Percentiles rank a stretch among this genome's conserved stretches.
Conservation (phyloP, 2,329 filamentous ascomycete species). For the Colletotrichum euphorbiae region DNA sequence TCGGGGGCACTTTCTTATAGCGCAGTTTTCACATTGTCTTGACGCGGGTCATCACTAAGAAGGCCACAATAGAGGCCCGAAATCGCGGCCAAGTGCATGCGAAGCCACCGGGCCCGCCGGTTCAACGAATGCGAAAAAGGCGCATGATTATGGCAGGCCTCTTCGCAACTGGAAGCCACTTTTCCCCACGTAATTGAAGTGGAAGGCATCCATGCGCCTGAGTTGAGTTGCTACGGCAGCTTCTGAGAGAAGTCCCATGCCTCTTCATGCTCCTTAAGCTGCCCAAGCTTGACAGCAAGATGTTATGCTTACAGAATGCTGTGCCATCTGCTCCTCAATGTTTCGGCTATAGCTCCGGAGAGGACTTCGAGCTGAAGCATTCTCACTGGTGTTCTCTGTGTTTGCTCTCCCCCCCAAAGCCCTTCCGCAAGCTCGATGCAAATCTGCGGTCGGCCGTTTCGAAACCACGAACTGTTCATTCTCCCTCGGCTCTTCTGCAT, state of each 20-base stretch:
- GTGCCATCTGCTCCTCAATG: slow-evolving; percentile 9
- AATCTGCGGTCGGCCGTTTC: neutral
- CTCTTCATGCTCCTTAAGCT: no score
- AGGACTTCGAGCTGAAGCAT: neutral
- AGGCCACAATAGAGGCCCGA: slow-evolving; percentile 36
- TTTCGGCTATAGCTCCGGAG: slow-evolving; percentile 12
- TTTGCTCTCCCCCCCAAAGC: neutral
- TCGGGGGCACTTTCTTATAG: neutral
- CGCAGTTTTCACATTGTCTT: slow-evolving; percentile 16
- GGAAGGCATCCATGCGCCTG: neutral
- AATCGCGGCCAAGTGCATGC: slow-evolving; percentile 38
- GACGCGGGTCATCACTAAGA: slow-evolving; percentile 19
- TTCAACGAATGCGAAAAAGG: slow-evolving; percentile 2
- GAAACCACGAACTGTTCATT: neutral
- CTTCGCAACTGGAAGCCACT: neutral
- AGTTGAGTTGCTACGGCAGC: neutral
- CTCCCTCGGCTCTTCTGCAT: slow-evolving; percentile 19
- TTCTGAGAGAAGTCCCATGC: neutral
- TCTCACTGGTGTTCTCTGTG: neutral
- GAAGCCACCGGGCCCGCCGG: slow-evolving; percentile 27
- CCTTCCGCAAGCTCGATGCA: no score
- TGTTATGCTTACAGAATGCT: neutral
- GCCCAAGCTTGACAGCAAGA: neutral
- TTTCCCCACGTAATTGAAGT: neutral
- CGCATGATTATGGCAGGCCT: neutral